Evolutionary conservation across 257 asterid species (phyloP).

Genomic region (Penstemon barbatus): DNA sequence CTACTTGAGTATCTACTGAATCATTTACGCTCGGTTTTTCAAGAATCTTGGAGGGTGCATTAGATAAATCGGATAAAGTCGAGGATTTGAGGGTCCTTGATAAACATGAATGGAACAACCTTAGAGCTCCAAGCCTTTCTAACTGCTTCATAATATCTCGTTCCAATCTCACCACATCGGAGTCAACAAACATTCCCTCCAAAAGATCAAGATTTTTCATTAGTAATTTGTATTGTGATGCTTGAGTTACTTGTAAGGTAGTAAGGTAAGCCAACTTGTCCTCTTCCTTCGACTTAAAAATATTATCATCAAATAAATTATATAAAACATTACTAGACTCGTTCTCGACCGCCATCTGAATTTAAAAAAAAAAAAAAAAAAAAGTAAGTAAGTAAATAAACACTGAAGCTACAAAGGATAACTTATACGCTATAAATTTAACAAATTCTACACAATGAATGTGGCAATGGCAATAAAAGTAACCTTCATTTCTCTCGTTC

Average conservation of each 20-base stretch:
- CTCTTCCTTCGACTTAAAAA: constrained; percentile 23
- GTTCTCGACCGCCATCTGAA: constrained; percentile 43
- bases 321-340: constrained; percentile 34
- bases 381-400: neutral
- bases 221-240: constrained; percentile 55
- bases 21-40: constrained; percentile 36
- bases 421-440: neutral
- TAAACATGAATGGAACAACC: constrained; percentile 59
- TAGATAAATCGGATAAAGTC: constrained; percentile 28
- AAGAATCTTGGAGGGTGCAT: constrained; percentile 35
- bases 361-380: constrained; percentile 9
- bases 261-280: constrained; percentile 33
- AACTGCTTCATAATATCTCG: constrained; percentile 68
- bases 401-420: neutral
- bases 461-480: constrained; percentile 7
- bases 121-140: constrained; percentile 75
- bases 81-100: constrained; percentile 46
- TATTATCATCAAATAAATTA: constrained; percentile 31
- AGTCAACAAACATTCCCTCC: constrained; percentile 64
- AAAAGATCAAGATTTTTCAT: constrained; percentile 66
- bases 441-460: constrained; percentile 5
- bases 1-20: constrained; percentile 27
- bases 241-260: constrained; percentile 39
- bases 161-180: constrained; percentile 55
- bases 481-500: constrained; percentile 55